Evolutionary conservation across 2,329 filamentous ascomycete species (phyloP).

Genomic region (Geosmithia putterillii): DNA sequence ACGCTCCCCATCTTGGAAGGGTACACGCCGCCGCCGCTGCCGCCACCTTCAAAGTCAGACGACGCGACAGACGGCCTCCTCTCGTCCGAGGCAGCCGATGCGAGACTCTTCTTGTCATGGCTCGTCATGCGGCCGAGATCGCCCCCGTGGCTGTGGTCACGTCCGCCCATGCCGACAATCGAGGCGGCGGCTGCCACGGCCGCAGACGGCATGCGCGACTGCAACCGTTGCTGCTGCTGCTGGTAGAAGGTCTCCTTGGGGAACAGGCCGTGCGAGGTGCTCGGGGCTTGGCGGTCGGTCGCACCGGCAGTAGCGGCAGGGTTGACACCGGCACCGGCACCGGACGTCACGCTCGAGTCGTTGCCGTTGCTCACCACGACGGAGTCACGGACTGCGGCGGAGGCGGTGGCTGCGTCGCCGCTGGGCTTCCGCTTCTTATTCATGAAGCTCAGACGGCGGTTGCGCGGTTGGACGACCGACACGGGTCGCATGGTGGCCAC

Average conservation of each 20-base stretch:
- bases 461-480: constrained; percentile 16
- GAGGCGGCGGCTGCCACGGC: constrained; percentile 13
- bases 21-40: constrained; percentile 7
- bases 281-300: background rate
- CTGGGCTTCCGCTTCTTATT: constrained; percentile 30
- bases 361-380: constrained; percentile 11
- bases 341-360: background rate
- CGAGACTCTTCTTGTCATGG: constrained; percentile 11
- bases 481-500: constrained; percentile 6
- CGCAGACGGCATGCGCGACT: constrained; percentile 3
- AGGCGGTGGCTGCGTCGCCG: constrained; percentile 7
- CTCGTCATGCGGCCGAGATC: constrained; percentile 24
- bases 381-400: constrained; percentile 13
- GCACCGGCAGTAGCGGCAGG: background rate
- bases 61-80: constrained; percentile 1
- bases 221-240: background rate
- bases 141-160: constrained; percentile 20
- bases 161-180: constrained; percentile 5
- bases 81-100: constrained; percentile 7
- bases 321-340: too few species aligned
- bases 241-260: background rate
- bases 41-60: background rate
- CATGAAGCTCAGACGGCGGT: constrained; percentile 44
- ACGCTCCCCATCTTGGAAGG: constrained; percentile 48
- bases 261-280: background rate